Evolutionary conservation across 345 rosid genomes (phyloP).

Genomic region (Bruguiera sexangula): DNA sequence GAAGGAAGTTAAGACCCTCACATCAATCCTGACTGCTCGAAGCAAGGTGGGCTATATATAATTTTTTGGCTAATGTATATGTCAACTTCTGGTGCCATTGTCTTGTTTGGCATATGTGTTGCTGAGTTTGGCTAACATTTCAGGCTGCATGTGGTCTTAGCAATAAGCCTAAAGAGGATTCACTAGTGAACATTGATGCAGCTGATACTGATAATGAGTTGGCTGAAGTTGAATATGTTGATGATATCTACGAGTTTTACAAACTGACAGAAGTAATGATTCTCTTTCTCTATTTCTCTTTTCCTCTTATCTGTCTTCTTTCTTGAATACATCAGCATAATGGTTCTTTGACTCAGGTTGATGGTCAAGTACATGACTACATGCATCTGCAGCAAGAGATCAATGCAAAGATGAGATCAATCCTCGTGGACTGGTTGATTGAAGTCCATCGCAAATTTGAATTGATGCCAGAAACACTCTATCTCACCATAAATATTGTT

Average conservation of each 20-base stretch:
- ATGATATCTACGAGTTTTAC: slow-evolving; percentile 80
- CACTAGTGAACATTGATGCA: slow-evolving; percentile 54
- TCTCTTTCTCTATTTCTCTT: not conserved
- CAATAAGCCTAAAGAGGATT: slow-evolving; percentile 31
- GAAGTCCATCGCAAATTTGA: slow-evolving; percentile 85
- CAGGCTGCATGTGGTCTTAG: slow-evolving; percentile 58
- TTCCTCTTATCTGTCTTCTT: not conserved
- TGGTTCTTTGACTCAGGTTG: slow-evolving; percentile 34
- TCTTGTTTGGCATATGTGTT: not conserved
- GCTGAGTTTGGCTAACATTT: not conserved
- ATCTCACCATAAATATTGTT: slow-evolving; percentile 66
- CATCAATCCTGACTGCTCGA: slow-evolving; percentile 61
- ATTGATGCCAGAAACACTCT: slow-evolving; percentile 82
- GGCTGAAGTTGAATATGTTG: slow-evolving; percentile 83
- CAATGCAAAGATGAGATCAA: slow-evolving; percentile 79
- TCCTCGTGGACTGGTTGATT: slow-evolving; percentile 79
- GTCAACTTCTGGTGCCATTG: not conserved
- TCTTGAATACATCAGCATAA: not conserved
- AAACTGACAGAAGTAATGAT: slow-evolving; percentile 53
- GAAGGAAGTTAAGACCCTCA: slow-evolving; percentile 50
- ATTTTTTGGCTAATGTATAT: not conserved
- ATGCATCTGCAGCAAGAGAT: slow-evolving; percentile 69
- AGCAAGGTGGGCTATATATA: slow-evolving; percentile 54
- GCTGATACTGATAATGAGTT: slow-evolving; percentile 58
- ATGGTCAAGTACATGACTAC: slow-evolving; percentile 53